phyloP scores from a whole-genome alignment of 768 basidiomycete species.

The Russula abietina region DNA sequence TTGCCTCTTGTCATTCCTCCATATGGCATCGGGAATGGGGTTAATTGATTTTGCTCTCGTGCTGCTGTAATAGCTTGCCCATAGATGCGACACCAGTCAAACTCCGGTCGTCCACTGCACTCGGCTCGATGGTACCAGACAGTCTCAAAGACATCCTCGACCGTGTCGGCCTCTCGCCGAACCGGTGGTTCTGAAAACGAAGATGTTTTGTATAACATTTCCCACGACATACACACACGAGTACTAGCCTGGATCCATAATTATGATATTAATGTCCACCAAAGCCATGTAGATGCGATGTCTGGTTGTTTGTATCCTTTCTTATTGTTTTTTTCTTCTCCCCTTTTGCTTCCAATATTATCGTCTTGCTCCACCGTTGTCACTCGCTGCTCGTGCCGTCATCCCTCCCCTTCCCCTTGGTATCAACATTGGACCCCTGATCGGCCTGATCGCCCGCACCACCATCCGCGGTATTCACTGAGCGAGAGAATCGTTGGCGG shows the following conservation, averaged over 20 bases:
- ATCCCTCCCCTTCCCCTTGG: neutral
- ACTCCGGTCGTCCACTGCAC: slow-evolving; percentile 37
- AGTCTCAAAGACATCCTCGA: slow-evolving; percentile 51
- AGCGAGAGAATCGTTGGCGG: slow-evolving; percentile 58
- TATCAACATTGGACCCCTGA: slow-evolving; percentile 13
- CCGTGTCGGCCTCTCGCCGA: slow-evolving; percentile 48
- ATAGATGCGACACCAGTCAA: slow-evolving; percentile 45
- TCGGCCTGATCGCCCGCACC: slow-evolving; percentile 29
- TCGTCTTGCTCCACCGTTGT: neutral
- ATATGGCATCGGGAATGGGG: neutral
- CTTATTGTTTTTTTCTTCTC: neutral
- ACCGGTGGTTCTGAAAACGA: slow-evolving; percentile 47
- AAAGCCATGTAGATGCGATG: slow-evolving; percentile 8
- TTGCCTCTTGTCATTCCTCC: slow-evolving; percentile 2
- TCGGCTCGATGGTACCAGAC: slow-evolving; percentile 43
- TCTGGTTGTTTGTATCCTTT: neutral
- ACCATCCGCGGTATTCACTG: slow-evolving; percentile 24
- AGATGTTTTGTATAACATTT: too few species aligned
- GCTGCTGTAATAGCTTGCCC: slow-evolving; percentile 36
- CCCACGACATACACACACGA: neutral
- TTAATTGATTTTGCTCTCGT: slow-evolving; percentile 1
- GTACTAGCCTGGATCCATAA: neutral
- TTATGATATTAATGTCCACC: slow-evolving; percentile 6
- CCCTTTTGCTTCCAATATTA: neutral
- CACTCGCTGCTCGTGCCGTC: neutral